Conservation (phyloP, 768 basidiomycete species). For the Auricularia heimuer region DNA sequence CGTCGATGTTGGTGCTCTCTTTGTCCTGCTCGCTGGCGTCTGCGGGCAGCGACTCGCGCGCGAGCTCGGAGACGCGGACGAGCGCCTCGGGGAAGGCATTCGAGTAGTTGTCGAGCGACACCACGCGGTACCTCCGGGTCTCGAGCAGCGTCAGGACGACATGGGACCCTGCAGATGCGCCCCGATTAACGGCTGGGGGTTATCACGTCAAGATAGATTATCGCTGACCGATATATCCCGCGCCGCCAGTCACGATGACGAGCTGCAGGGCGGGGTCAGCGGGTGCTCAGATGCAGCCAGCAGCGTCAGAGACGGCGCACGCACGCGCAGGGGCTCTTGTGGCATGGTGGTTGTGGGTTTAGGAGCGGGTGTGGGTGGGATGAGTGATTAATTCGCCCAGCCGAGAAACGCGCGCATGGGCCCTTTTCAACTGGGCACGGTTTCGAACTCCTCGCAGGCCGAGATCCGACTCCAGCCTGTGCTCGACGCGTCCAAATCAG, state of each 20-base stretch:
- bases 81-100: constrained; percentile 79
- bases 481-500: neutral
- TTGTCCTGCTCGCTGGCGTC: constrained; percentile 58
- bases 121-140: constrained; percentile 82
- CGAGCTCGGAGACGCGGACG: constrained; percentile 68
- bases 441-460: neutral
- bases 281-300: neutral
- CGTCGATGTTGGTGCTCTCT: constrained; percentile 64
- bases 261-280: constrained; percentile 27
- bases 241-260: constrained; percentile 68
- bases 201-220: constrained; percentile 5
- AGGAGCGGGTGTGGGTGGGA: neutral
- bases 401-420: too few species aligned
- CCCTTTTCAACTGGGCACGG: too few species aligned
- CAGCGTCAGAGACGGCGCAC: neutral
- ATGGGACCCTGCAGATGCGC: constrained; percentile 64
- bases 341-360: neutral
- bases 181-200: constrained; percentile 8
- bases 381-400: neutral
- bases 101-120: constrained; percentile 91
- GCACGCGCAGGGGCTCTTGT: constrained; percentile 6
- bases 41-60: constrained; percentile 57
- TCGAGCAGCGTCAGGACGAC: constrained; percentile 79
- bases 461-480: neutral
- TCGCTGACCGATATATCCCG: constrained; percentile 75